These are phyloP conservation scores for Posidonia australis DNA, from an alignment of 106 monocot genomes.

Conservation along the genomic window DNA sequence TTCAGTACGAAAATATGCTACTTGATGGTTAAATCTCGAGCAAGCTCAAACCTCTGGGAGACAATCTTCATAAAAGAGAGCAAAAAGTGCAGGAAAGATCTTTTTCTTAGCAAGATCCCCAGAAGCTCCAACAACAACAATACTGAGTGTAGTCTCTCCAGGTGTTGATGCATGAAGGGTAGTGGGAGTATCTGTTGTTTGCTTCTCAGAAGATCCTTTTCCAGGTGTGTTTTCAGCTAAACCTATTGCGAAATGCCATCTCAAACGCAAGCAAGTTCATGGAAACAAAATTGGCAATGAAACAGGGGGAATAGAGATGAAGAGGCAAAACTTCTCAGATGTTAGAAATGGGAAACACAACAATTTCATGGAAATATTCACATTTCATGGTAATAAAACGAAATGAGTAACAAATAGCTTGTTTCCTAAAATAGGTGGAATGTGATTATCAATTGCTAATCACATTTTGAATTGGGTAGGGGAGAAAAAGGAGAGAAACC, in stretches of 20 bases:
- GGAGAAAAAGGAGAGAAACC: background rate
- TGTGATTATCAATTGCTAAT: no score
- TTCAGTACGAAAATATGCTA: no score
- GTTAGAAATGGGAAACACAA: no score
- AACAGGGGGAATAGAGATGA: background rate
- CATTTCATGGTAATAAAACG: no score
- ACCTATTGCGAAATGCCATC: constrained; percentile 6
- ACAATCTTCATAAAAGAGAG: constrained; percentile 66
- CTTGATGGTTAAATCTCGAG: no score
- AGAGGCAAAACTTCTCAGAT: no score
- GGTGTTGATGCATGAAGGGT: background rate
- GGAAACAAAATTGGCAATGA: background rate
- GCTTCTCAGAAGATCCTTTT: constrained; percentile 12
- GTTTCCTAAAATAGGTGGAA: no score
- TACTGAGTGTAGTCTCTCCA: constrained; percentile 44
- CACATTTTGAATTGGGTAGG: background rate
- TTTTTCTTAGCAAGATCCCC: constrained; percentile 98
- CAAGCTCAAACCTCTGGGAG: constrained; percentile 82
- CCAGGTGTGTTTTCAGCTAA: constrained; percentile 13
- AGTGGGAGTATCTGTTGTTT: background rate
- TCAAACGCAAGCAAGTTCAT: background rate
- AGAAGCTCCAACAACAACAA: constrained; percentile 86
- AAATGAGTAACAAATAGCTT: no score
- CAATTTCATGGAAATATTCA: no score
- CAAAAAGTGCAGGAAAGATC: constrained; percentile 90